phyloP scores from a whole-genome alignment of 495 filamentous ascomycete genomes.

The Clavariopsis aquatica region DNA sequence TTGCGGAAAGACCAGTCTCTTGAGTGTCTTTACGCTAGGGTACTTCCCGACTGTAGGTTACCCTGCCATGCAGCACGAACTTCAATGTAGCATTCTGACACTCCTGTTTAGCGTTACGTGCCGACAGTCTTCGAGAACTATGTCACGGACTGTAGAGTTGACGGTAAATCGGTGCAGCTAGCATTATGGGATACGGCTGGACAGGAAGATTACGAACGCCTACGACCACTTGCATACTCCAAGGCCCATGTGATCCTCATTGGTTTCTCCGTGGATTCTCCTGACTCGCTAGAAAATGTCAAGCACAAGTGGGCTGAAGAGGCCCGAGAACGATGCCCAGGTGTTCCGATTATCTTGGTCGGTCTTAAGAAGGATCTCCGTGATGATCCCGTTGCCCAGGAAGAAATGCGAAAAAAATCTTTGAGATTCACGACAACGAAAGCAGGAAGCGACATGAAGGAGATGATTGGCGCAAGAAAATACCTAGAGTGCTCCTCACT shows the following conservation, averaged over 20 bases:
- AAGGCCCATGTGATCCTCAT: conserved; percentile 98
- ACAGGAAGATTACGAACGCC: conserved; percentile 58
- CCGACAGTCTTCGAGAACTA: conserved; percentile 54
- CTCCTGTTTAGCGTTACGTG: conserved; percentile 38
- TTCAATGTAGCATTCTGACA: conserved; percentile 27
- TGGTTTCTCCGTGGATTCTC: conserved; percentile 92
- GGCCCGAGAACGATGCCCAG: conserved; percentile 89
- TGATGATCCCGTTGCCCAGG: conserved; percentile 87
- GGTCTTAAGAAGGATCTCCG: conserved; percentile 97
- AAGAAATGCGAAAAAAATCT: conserved; percentile 97
- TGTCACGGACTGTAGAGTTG: conserved; percentile 52
- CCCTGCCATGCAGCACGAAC: conserved; percentile 8
- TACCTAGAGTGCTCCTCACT: conserved; percentile 97
- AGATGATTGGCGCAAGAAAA: conserved; percentile 86
- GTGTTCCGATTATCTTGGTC: conserved; percentile 93
- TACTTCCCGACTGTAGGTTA: conserved; percentile 93
- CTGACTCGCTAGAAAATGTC: conserved; percentile 96
- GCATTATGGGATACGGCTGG: conserved; percentile 54
- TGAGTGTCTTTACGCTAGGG: conserved; percentile 96
- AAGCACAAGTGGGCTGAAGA: conserved; percentile 99
- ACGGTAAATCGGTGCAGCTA: conserved; percentile 52
- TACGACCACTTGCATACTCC: conserved; percentile 93
- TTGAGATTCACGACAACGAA: conserved; percentile 78
- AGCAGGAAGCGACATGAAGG: conserved; percentile 76
- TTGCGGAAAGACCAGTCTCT: conserved; percentile 95